Base-by-base conservation (phyloP, 2,329 filamentous ascomycete genomes). In the Apiospora phragmitis region DNA sequence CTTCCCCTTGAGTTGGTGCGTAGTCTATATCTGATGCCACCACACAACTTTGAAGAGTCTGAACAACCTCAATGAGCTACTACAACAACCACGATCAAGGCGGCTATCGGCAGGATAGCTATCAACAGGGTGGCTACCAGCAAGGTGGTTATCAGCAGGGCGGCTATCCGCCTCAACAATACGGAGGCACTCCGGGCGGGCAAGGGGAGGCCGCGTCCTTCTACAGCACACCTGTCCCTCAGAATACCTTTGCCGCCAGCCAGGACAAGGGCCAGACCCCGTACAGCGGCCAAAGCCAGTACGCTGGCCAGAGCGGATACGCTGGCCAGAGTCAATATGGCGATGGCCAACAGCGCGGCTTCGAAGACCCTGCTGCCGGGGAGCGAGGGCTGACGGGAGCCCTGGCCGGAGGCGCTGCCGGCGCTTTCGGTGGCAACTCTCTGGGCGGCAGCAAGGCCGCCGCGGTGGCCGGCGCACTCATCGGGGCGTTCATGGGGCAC, bases 381-480 rank as follows among this genome's bases (percentile, higher is more conserved):
- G 83, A 84, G 68, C 81, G 83, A 32, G 83, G 83, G 35, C 68
- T 84, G 16, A 77, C 82, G 72, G 83, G 83, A 55, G 82, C 81
- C 1, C 70, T 84, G 4, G 82, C 80, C n/a, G 83, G 83, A 7
- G 83, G 80, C 45, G 79, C 81, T 0, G 83, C 81, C 42, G 83
- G 83, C 18, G 83, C 78, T 1, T 80, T 81, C 29, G 83, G 82
- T 14, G 83, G 83, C 5, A 75, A 82, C 75, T 81, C 81, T 71
- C 72, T 84, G 51, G 82, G 83, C 26, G 79, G 79, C 69, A 79
- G 78, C 68, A 68, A 68, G 66, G 41, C 43, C 26, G 32, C 26
- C 29, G 32, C 43, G 68, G 69, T 83, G 7, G 73, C 84, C 21
- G 83, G 83, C 21, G 81, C 79, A 6, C 69, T 84, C 9, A 81